A percentile compares a stretch with the other conserved stretches of the same genome.
Conservation (phyloP, 139 green algal genomes). For the Marvania coccoides region DNA sequence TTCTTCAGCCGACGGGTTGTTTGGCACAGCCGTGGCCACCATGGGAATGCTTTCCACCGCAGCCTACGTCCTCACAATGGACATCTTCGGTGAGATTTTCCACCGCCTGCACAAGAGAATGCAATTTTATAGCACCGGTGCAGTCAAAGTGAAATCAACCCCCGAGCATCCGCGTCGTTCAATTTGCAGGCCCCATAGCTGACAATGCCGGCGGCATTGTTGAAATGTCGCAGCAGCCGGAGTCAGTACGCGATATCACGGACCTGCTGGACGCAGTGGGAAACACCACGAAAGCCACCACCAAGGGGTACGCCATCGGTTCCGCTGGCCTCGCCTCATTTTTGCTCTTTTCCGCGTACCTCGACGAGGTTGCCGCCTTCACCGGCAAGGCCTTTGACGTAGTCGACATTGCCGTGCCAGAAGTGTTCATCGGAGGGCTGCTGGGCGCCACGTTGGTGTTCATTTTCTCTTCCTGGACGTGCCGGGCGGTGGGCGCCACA, state of each 20-base stretch:
- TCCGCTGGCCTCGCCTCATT: constrained; percentile 50
- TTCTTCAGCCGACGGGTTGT: constrained; percentile 25
- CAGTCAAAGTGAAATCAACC: too few species aligned
- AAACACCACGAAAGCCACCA: constrained; percentile 65
- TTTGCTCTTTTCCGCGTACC: constrained; percentile 40
- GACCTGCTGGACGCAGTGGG: constrained; percentile 37
- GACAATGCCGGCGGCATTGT: constrained; percentile 76
- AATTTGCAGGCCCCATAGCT: constrained; percentile 54
- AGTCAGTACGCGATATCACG: constrained; percentile 48
- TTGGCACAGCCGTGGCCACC: constrained; percentile 39
- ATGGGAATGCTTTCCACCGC: constrained; percentile 59
- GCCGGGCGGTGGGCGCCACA: constrained; percentile 39
- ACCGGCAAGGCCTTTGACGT: constrained; percentile 3
- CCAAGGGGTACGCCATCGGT: constrained; percentile 67
- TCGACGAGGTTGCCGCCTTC: constrained; percentile 41
- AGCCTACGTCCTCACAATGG: constrained; percentile 52
- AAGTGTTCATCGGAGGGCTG: constrained; percentile 43
- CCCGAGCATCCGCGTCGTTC: too few species aligned
- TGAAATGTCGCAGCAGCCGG: constrained; percentile 51
- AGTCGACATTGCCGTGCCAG: constrained; percentile 49
- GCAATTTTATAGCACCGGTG: too few species aligned
- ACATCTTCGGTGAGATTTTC: constrained; percentile 67
- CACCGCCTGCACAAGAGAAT: too few species aligned
- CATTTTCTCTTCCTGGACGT: constrained; percentile 46
- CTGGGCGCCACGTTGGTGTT: constrained; percentile 59